A percentile compares a stretch with the other conserved stretches of the same genome.
These are phyloP conservation scores for Epichloe elymi DNA, from an alignment of 2,329 filamentous ascomycete genomes.

Conservation along the genomic window DNA sequence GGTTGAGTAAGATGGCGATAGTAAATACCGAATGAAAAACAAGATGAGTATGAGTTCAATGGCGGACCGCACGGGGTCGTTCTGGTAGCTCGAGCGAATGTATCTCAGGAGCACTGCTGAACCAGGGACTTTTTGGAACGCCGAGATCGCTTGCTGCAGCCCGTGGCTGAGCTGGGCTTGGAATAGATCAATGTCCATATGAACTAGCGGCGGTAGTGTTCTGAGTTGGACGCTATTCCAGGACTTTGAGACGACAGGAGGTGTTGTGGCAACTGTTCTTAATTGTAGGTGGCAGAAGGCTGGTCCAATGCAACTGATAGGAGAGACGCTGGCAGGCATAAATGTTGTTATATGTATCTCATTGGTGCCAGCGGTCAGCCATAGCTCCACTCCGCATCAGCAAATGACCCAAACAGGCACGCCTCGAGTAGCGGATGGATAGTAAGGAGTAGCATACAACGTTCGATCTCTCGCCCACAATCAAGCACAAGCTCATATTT, in stretches of 20 bases:
- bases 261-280: background rate
- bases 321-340: background rate
- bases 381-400: too few relatives aligned
- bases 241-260: background rate
- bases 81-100: slow-evolving; percentile 93
- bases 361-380: too few relatives aligned
- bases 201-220: background rate
- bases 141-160: slow-evolving; percentile 40
- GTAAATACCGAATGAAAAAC: slow-evolving; percentile 87
- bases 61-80: slow-evolving; percentile 85
- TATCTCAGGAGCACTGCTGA: slow-evolving; percentile 91
- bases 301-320: background rate
- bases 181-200: slow-evolving; percentile 52
- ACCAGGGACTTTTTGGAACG: slow-evolving; percentile 84
- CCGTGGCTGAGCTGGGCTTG: slow-evolving; percentile 37
- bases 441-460: too few relatives aligned
- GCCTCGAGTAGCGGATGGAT: too few relatives aligned
- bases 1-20: slow-evolving; percentile 86
- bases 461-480: too few relatives aligned
- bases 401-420: too few relatives aligned
- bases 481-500: too few relatives aligned
- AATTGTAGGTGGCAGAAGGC: background rate
- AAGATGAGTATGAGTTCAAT: slow-evolving; percentile 89
- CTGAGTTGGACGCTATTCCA: background rate
- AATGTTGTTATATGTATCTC: background rate